Conservation (phyloP, 495 filamentous ascomycete genomes). For the Penicillium roqueforti region DNA sequence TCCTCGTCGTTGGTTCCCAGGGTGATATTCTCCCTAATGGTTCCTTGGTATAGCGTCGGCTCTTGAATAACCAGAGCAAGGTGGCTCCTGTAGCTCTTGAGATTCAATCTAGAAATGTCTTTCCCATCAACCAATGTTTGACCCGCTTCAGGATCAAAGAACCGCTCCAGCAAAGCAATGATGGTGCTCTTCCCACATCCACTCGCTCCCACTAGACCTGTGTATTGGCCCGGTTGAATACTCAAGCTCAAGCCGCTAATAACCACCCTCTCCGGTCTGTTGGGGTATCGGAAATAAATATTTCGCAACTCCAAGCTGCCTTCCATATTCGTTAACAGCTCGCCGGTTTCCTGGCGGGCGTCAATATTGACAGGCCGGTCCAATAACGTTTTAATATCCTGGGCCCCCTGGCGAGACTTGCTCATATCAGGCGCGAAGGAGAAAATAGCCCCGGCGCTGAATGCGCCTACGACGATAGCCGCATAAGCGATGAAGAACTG, state of each 20-base stretch:
- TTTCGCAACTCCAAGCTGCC: conserved; percentile 67
- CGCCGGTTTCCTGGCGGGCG: conserved; percentile 67
- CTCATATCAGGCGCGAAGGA: conserved; percentile 79
- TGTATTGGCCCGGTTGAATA: conserved; percentile 66
- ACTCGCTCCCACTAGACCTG: conserved; percentile 74
- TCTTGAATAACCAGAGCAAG: conserved; percentile 78
- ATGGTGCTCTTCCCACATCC: conserved; percentile 79
- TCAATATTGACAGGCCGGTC: conserved; percentile 69
- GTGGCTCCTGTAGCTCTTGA: conserved; percentile 67
- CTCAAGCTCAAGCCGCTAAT: conserved; percentile 63
- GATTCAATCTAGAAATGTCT: conserved; percentile 61
- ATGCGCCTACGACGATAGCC: conserved; percentile 69
- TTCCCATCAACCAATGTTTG: conserved; percentile 64
- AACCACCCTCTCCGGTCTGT: conserved; percentile 67
- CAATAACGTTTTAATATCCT: conserved; percentile 66
- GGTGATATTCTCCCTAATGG: conserved; percentile 73
- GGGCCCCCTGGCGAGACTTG: conserved; percentile 71
- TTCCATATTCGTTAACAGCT: conserved; percentile 50
- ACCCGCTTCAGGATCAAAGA: conserved; percentile 70
- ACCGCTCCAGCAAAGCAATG: conserved; percentile 73
- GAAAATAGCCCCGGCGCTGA: conserved; percentile 76
- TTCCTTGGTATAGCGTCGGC: conserved; percentile 79
- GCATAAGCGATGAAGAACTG: conserved; percentile 80
- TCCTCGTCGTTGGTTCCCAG: conserved; percentile 58
- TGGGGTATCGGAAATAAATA: conserved; percentile 75